A percentile compares a stretch with the other conserved stretches of the same genome.
Evolutionary conservation across 2,329 filamentous ascomycete genomes (phyloP).

Genomic region (Aureobasidium sp.): DNA sequence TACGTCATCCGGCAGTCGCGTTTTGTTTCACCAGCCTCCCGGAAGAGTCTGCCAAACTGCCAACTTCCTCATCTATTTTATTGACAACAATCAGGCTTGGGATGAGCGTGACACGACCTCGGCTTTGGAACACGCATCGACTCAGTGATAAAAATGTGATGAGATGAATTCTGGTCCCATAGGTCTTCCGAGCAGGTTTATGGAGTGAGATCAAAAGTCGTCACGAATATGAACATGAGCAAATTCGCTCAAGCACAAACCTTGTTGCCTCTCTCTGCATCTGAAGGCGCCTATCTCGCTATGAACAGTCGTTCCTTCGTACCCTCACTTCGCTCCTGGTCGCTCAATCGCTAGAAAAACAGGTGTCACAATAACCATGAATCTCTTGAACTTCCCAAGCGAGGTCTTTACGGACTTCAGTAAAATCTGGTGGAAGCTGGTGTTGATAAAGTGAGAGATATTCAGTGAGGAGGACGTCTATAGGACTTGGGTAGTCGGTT

Average conservation of each 20-base stretch:
- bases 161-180: no score
- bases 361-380: no score
- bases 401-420: background rate
- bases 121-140: background rate
- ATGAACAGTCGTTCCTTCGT: background rate
- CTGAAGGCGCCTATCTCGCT: background rate
- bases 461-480: no score
- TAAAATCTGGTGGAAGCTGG: background rate
- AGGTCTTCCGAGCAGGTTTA: background rate
- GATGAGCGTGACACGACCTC: background rate
- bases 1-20: conserved; percentile 7
- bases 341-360: background rate
- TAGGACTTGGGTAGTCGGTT: no score
- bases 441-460: no score
- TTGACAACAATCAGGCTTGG: background rate
- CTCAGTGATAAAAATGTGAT: no score
- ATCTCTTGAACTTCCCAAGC: no score
- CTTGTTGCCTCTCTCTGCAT: background rate
- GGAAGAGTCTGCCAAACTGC: background rate
- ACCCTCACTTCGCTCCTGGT: background rate
- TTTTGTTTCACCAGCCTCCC: background rate
- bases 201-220: background rate
- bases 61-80: background rate
- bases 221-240: background rate
- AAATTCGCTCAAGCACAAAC: background rate